phyloP scores from a whole-genome alignment of 2,329 filamentous ascomycete species.

The Neonectria neomacrospora region DNA sequence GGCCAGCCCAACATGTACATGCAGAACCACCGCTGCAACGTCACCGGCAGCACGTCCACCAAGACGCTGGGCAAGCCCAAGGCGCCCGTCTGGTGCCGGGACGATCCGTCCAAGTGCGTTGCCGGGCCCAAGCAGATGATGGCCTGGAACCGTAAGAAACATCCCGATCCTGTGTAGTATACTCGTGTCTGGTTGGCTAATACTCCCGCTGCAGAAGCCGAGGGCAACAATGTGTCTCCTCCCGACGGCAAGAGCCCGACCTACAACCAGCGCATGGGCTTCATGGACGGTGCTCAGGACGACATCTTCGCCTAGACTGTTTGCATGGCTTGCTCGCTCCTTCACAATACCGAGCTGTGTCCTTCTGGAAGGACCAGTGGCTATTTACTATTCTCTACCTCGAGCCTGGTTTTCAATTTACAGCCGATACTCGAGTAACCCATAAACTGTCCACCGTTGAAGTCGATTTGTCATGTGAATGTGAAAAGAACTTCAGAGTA shows the following conservation, averaged over 20 bases:
- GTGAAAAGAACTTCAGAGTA: neutral
- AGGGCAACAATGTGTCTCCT: conserved; percentile 49
- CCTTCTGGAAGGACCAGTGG: conserved; percentile 22
- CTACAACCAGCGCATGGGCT: conserved; percentile 51
- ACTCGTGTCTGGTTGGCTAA: neutral
- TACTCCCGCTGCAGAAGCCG: conserved; percentile 39
- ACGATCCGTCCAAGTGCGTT: conserved; percentile 55
- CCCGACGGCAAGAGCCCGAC: conserved; percentile 45
- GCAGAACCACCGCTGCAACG: conserved; percentile 61
- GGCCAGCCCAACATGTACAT: conserved; percentile 53
- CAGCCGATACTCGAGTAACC: neutral
- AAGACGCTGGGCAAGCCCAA: conserved; percentile 54
- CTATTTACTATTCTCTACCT: conserved; percentile 11
- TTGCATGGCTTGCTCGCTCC: conserved; percentile 10
- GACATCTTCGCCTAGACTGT: conserved; percentile 43
- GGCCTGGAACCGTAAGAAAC: conserved; percentile 55
- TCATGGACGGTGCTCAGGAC: conserved; percentile 47
- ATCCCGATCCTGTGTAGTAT: neutral
- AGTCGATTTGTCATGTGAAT: neutral
- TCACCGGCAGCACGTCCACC: conserved; percentile 55
- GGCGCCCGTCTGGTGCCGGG: conserved; percentile 55
- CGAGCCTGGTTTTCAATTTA: conserved; percentile 22
- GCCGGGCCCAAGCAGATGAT: conserved; percentile 63
- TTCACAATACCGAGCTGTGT: conserved; percentile 2
- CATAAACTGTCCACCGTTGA: neutral